Evolutionary conservation across 257 asterid species (phyloP).

Genomic region (Echium plantagineum): DNA sequence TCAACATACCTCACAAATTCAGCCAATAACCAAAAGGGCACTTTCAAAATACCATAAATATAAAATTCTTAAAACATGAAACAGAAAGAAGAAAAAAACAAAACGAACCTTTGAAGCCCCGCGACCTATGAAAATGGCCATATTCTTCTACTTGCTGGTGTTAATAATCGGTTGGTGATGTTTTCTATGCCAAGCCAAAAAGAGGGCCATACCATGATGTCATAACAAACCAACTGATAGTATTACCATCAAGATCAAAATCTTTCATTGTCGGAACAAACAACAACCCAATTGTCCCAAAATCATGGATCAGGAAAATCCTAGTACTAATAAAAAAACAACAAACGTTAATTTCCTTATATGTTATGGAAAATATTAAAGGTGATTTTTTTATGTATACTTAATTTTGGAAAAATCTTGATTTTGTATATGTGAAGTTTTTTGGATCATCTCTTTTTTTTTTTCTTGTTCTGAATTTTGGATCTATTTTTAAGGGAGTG

Average conservation of each 20-base stretch:
- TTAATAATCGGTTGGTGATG: conserved; percentile 1
- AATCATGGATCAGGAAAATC: not conserved
- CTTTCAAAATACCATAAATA: not conserved
- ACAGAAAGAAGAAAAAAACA: not conserved
- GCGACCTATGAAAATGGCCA: conserved; percentile 62
- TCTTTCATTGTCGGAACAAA: conserved; percentile 7
- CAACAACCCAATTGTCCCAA: not conserved
- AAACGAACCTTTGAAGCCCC: conserved; percentile 2
- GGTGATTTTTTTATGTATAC: too few relatives aligned
- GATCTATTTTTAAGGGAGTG: not conserved
- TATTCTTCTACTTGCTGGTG: conserved; percentile 13
- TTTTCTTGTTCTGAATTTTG: too few relatives aligned
- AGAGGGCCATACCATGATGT: conserved; percentile 51
- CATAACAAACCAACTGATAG: conserved; percentile 27
- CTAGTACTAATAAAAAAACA: too few relatives aligned
- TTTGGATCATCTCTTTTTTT: too few relatives aligned
- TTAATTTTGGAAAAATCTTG: not conserved
- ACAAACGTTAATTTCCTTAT: too few relatives aligned
- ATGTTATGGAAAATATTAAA: not conserved
- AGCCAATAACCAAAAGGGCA: not conserved
- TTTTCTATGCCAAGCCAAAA: conserved; percentile 18
- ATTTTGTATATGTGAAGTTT: too few relatives aligned
- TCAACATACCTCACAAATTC: not conserved
- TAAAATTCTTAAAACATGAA: not conserved
- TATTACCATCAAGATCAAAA: conserved; percentile 12